phyloP scores from a whole-genome alignment of 2,329 filamentous ascomycete genomes.

The Meredithiella fracta region DNA sequence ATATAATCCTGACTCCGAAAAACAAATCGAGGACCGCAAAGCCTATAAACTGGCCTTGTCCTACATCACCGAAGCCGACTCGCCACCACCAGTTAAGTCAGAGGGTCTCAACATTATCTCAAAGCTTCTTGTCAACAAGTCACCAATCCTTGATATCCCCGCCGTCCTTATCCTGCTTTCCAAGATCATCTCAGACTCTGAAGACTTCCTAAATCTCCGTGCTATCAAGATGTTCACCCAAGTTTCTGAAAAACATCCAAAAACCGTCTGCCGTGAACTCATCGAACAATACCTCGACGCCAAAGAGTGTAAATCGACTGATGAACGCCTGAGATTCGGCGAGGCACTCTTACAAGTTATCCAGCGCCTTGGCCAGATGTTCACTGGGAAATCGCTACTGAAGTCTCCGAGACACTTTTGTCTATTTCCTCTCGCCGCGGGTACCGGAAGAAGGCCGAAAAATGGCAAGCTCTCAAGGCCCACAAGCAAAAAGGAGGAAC shows the following conservation, averaged over 20 bases:
- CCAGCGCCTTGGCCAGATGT: constrained; percentile 40
- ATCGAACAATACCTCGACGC: constrained; percentile 52
- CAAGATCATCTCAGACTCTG: constrained; percentile 45
- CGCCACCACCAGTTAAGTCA: constrained; percentile 48
- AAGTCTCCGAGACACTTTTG: constrained; percentile 42
- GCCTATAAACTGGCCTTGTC: constrained; percentile 45
- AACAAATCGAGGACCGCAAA: constrained; percentile 42
- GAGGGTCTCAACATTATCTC: constrained; percentile 48
- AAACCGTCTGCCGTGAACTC: constrained; percentile 43
- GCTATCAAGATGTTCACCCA: constrained; percentile 48
- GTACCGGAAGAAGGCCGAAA: constrained; percentile 41
- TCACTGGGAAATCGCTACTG: constrained; percentile 36
- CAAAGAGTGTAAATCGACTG: constrained; percentile 39
- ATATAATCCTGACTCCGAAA: constrained; percentile 25
- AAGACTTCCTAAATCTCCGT: constrained; percentile 57
- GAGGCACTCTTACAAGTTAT: constrained; percentile 50
- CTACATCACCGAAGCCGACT: constrained; percentile 45
- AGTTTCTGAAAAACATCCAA: constrained; percentile 44
- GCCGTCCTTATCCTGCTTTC: constrained; percentile 47
- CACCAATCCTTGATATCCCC: constrained; percentile 48
- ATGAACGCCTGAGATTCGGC: constrained; percentile 50
- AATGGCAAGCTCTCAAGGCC: constrained; percentile 36
- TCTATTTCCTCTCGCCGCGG: constrained; percentile 48
- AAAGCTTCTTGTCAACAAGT: constrained; percentile 35
- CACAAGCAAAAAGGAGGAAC: constrained; percentile 30